Evolutionary conservation across 495 filamentous ascomycete genomes (phyloP).

Genomic region (Penicillium pancosmium): DNA sequence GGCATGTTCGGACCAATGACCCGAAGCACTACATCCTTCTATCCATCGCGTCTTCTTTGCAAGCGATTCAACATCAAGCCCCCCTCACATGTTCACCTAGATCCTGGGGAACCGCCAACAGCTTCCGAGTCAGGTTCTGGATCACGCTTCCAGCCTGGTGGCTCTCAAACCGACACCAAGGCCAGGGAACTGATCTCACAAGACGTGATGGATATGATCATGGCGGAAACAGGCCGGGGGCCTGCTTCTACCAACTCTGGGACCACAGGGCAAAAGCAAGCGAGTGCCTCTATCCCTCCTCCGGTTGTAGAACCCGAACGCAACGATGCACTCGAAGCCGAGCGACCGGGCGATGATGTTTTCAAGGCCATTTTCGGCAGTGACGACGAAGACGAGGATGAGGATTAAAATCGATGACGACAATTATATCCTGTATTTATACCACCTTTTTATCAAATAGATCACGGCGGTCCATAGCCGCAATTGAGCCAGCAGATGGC

Average conservation of each 20-base stretch:
- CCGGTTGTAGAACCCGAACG: constrained; percentile 66
- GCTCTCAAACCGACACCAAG: constrained; percentile 34
- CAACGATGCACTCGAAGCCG: constrained; percentile 85
- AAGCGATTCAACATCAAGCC: constrained; percentile 89
- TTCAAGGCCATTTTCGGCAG: constrained; percentile 95
- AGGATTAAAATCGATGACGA: not conserved
- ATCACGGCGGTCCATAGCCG: no score
- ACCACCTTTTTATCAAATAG: no score
- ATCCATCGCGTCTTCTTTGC: constrained; percentile 81
- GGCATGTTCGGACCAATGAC: constrained; percentile 95
- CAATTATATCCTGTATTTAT: constrained; percentile 1
- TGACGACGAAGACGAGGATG: constrained; percentile 58
- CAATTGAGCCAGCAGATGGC: no score
- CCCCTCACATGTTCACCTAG: constrained; percentile 68
- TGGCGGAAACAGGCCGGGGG: constrained; percentile 31
- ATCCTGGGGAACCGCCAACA: constrained; percentile 46
- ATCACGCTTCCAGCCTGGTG: constrained; percentile 39
- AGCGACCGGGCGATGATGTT: constrained; percentile 83
- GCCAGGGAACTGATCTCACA: constrained; percentile 44
- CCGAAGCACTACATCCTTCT: constrained; percentile 68
- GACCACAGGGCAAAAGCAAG: constrained; percentile 9
- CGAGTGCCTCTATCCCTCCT: constrained; percentile 11
- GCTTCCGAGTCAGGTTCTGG: constrained; percentile 24
- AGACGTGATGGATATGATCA: constrained; percentile 43
- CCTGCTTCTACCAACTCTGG: constrained; percentile 18